Evolutionary conservation across 2,329 filamentous ascomycete species (phyloP), one percentile per base, ranked within the genome.

Genomic region (Aspergillus jensenii): DNA sequence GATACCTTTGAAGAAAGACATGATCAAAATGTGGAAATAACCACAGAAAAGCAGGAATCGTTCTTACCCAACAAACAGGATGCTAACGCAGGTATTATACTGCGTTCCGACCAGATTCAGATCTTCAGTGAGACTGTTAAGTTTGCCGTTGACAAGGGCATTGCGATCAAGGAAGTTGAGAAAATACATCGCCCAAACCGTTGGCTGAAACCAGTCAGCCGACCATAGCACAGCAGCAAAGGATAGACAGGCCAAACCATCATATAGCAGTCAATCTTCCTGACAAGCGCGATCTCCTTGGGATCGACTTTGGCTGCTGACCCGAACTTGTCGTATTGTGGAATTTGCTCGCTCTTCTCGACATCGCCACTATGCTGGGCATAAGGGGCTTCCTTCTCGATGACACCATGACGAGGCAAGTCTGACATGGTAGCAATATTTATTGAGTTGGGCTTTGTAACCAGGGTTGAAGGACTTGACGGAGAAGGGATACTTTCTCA

Each of bases 1-100:
- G 60, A 35, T 65, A 63, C 15, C 60, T 63, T 55, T 50, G 6
- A 17, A 40, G 0, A 6, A 33, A 21, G 9, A 27, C 33, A 11
- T 11, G 27, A 47, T 61, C 51, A 58, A 40, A 52, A 61, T 23
- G 48, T 58, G n/a, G 40, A 33, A 19, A 51, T 52, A 51, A 12
- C 8, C 39, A 8, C 37, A 58, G 6, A 51, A 17, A 44, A 37
- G 52, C 27, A 19, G 47, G 52, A 31, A 21, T 31, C n/a, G 2
- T 43, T 7, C 50, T 37, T 64, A 71, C 40, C 76, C 75, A 11
- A 77, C 76, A 56, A 78, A 79, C 6, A 78, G 64, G 52, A 79
- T 76, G 21, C 71, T 74, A n/a, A 79, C 72, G 53, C 72, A 72
- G n/a, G 77, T 79, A 58, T 78, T 72, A 62, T 77, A 79, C 61